These are phyloP conservation scores for Yarrowia keelungensis DNA, from an alignment of 805 yeast species.

Conservation along the genomic window DNA sequence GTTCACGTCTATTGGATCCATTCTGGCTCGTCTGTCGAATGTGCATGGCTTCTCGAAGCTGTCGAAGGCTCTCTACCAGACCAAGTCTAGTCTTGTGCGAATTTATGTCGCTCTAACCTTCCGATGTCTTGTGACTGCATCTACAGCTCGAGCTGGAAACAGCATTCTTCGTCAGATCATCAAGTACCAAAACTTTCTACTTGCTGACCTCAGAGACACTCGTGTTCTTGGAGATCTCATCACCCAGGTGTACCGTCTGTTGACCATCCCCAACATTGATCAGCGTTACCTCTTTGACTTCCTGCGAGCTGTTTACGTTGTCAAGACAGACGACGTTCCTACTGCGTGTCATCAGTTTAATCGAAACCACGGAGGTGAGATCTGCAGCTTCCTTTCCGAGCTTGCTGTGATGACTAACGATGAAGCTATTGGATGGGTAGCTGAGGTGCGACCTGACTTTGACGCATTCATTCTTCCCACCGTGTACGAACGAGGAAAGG, in stretches of 20 bases:
- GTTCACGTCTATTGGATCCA: slow-evolving; percentile 25
- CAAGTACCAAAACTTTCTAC: slow-evolving; percentile 23
- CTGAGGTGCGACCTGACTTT: slow-evolving; percentile 12
- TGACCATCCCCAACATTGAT: slow-evolving; percentile 26
- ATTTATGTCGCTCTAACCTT: slow-evolving; percentile 21
- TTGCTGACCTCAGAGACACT: slow-evolving; percentile 23
- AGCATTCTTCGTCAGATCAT: slow-evolving; percentile 28
- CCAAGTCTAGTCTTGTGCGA: slow-evolving; percentile 22
- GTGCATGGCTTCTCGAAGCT: slow-evolving; percentile 31
- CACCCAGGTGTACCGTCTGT: slow-evolving; percentile 19
- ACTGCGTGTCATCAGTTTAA: slow-evolving; percentile 11
- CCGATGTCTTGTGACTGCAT: slow-evolving; percentile 4
- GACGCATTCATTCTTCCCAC: slow-evolving; percentile 17
- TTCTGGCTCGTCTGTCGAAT: slow-evolving; percentile 8
- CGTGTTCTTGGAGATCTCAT: slow-evolving; percentile 27
- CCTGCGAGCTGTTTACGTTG: slow-evolving; percentile 24
- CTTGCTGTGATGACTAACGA: slow-evolving; percentile 32
- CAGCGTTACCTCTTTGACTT: slow-evolving; percentile 28
- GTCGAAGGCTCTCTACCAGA: slow-evolving; percentile 33
- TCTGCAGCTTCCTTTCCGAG: slow-evolving; percentile 26
- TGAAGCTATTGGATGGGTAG: slow-evolving; percentile 22
- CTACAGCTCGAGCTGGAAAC: slow-evolving; percentile 29
- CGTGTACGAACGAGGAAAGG: slow-evolving; percentile 17
- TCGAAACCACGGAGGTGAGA: slow-evolving; percentile 4
- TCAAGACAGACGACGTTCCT: slow-evolving; percentile 14